A percentile compares a stretch with the other conserved stretches of the same genome.
Conservation (phyloP, 352 stramenopile genomes). For the Plasmopara muralis region DNA sequence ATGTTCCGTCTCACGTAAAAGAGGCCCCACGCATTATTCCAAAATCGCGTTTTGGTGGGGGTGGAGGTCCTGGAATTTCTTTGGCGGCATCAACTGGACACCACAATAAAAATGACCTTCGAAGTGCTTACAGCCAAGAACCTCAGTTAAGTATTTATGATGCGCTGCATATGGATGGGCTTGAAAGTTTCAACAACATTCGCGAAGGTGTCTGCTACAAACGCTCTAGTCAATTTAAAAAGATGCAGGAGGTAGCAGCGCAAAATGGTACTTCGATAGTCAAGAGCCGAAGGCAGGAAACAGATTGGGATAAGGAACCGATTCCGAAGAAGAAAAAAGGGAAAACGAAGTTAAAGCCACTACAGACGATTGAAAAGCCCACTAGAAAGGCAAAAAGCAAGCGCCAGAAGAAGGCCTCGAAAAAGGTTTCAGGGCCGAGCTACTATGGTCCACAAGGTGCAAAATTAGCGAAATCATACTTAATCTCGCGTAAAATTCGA, state of each 20-base stretch:
- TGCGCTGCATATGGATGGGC: constrained; percentile 37
- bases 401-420: constrained; percentile 17
- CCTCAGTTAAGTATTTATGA: constrained; percentile 58
- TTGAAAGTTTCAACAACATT: constrained; percentile 27
- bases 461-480: constrained; percentile 7
- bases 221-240: constrained; percentile 49
- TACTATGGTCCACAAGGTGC: constrained; percentile 31
- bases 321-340: constrained; percentile 42
- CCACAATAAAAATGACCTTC: constrained; percentile 10
- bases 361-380: constrained; percentile 7
- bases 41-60: constrained; percentile 27
- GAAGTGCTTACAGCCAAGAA: constrained; percentile 28
- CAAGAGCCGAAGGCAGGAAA: constrained; percentile 29
- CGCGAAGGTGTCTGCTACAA: constrained; percentile 37
- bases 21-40: constrained; percentile 12
- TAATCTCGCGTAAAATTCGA: constrained; percentile 9
- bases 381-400: constrained; percentile 15
- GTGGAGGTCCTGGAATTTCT: constrained; percentile 5
- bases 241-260: constrained; percentile 37
- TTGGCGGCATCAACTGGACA: constrained; percentile 4
- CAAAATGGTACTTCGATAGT: constrained; percentile 35
- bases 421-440: constrained; percentile 19
- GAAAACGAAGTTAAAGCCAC: constrained; percentile 6
- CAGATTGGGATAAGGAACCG: constrained; percentile 39
- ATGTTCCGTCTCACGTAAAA: constrained; percentile 10